Percentiles rank a stretch among this genome's conserved stretches.
These are phyloP conservation scores for Diospyros lotus DNA, from an alignment of 148 eudicot species.

Conservation along the genomic window DNA sequence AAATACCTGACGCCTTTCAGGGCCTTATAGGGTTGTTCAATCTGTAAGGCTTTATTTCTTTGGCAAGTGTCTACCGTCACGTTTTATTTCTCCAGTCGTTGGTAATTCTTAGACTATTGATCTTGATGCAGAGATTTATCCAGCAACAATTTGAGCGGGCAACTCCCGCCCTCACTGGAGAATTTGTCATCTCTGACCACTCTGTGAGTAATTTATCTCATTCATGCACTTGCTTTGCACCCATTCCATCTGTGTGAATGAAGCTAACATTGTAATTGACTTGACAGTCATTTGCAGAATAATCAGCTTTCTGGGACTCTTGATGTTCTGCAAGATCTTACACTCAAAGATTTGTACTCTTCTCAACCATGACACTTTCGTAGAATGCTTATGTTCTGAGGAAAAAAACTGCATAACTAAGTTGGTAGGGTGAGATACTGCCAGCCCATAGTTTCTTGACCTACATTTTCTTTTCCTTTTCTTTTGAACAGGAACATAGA, in stretches of 20 bases:
- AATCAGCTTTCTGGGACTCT: slow-evolving; percentile 90
- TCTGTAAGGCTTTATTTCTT: slow-evolving; percentile 44
- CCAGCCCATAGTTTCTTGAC: slow-evolving; percentile 7
- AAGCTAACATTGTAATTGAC: slow-evolving; percentile 30
- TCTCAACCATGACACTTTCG: slow-evolving; percentile 23
- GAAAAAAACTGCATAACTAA: not conserved
- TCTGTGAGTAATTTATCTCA: slow-evolving; percentile 46
- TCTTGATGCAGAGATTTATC: slow-evolving; percentile 65
- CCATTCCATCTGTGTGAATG: slow-evolving; percentile 7
- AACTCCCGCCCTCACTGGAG: slow-evolving; percentile 64
- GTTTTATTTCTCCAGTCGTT: not conserved
- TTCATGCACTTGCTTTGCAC: not conserved
- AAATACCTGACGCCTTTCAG: slow-evolving; percentile 78
- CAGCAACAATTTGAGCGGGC: slow-evolving; percentile 65
- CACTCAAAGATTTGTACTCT: slow-evolving; percentile 69
- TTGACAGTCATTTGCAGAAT: slow-evolving; percentile 80
- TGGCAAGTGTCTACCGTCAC: slow-evolving; percentile 3
- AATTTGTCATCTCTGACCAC: slow-evolving; percentile 57
- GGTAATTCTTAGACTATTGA: not conserved
- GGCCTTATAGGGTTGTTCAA: slow-evolving; percentile 55
- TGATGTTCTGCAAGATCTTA: slow-evolving; percentile 81
- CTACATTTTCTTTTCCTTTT: not conserved
- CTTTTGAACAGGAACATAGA: slow-evolving; percentile 56
- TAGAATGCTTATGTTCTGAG: not conserved
- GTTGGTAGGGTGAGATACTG: not conserved